Evolutionary conservation across 805 yeast species (phyloP), one percentile per base, ranked within the genome.

Genomic region (Kodamaea laetipori): DNA sequence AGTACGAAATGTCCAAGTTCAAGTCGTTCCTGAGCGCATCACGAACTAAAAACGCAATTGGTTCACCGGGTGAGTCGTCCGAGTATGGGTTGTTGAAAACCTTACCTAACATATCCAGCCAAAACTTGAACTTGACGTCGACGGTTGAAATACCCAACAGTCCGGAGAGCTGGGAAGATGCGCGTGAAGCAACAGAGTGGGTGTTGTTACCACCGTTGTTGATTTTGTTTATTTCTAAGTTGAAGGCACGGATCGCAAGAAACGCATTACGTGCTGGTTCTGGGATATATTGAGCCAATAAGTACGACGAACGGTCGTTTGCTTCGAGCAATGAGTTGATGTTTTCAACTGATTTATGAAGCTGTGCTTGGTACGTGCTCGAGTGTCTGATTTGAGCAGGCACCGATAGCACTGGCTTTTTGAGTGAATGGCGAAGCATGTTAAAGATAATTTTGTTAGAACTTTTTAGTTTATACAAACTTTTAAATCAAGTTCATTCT

Each of bases 281-380:
- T 2, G 95, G 95, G 21, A 85, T 67, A 55, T 86, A 84, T 37
- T 84, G 84, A 2, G 85, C 77, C 17, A 87, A 64, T 12, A 87
- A 61, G 44, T 76, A 76, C 1, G 90, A 78, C 7, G 88, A 82
- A 12, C 83, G 63, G 60, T 86, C 94, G 44, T 60, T 67, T 19
- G 60, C 65, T 51, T 66, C 73, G 6, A 83, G 60, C 31, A 71
- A 60, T 8, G 67, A 66, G 37, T 61, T 55, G 47, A 83, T 73
- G 49, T 78, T 77, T 43, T 66, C 72, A 16, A 72, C 61, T n/a
- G 64, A 48, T 43, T 49, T 66, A 53, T 49, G 61, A 39, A 53
- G 64, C 53, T 54, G 71, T 9, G 43, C 13, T 2, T 31, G 27
- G 31, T 45, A 41, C 12, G 37, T 13, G 32, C 17, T 37, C 19